Percentiles rank a stretch among this genome's conserved stretches.
phyloP scores from a whole-genome alignment of 140 eudicot genomes.

The Oenanthe javanica region DNA sequence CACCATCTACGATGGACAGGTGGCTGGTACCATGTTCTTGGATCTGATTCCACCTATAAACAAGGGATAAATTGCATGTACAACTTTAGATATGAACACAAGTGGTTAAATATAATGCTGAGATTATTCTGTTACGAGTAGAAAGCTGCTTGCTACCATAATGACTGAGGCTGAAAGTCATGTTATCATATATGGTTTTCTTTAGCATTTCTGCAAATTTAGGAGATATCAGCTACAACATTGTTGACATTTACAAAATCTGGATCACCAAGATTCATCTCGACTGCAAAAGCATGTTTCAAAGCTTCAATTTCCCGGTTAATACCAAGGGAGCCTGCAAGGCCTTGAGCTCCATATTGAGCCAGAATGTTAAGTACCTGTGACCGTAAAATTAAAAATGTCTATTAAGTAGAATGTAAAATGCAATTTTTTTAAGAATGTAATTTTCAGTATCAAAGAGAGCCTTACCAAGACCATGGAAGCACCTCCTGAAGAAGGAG shows the following conservation, averaged over 20 bases:
- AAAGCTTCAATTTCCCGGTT: conserved; percentile 42
- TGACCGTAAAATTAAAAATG: neutral
- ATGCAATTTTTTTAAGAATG: too few relatives aligned
- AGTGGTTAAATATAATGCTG: neutral
- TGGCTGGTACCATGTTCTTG: conserved; percentile 53
- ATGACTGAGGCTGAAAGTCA: conserved; percentile 30
- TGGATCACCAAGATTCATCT: conserved; percentile 55
- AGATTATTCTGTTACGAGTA: neutral
- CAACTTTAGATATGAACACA: neutral
- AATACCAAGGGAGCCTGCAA: conserved; percentile 23
- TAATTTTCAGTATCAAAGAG: neutral
- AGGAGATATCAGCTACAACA: conserved; percentile 27
- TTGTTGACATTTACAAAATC: conserved; percentile 26
- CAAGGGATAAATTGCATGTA: neutral
- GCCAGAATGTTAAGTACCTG: conserved; percentile 48
- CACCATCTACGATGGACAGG: conserved; percentile 42
- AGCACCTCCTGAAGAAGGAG: conserved; percentile 57
- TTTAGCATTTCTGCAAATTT: conserved; percentile 31
- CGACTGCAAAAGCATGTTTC: conserved; percentile 36
- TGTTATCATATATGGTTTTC: conserved; percentile 30
- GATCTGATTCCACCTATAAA: conserved; percentile 44
- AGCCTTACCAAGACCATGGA: conserved; percentile 38
- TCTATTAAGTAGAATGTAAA: neutral
- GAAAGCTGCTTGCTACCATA: conserved; percentile 29
- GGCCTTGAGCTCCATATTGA: conserved; percentile 21